Base-by-base conservation (phyloP, 495 filamentous ascomycete species). In the Podospora anserina region DNA sequence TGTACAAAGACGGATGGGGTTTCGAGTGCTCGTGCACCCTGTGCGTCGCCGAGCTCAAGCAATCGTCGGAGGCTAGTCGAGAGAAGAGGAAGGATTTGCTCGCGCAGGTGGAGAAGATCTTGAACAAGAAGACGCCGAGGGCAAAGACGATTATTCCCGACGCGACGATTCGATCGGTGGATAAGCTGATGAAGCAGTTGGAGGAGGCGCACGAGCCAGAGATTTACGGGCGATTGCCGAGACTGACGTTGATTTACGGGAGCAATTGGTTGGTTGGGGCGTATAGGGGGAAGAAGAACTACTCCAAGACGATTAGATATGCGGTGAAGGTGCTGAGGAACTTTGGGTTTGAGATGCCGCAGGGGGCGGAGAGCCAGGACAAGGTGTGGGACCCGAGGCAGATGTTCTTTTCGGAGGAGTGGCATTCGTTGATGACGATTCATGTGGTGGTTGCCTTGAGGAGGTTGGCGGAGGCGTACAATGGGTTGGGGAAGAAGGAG, bases 1-100 rank as follows among this genome's bases (percentile, higher is more conserved):
- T 70, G 62, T 78, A 73, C 64, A 68, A 78, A 15, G 59, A 74
- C 0, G 73, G 78, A 9, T 87, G 83, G 81, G 83, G 80, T 0
- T 87, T 88, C 69, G 66, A 77, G 53, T 88, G 85, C 69, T 66
- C 65, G 15, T 87, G 85, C 64, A 23, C 58, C 16, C 67, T 85
- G 18, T 88, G 86, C 64, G 39, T 70, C 0, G 71, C 77, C 9
- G 72, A 78, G 59, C 67, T 69, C 18, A 44, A 56, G 15, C 39
- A 49, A 49, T 71, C 68, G 19, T 39, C 68, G 1, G 69, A 70
- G 1, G 66, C 66, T 0, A 68, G 18, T 19, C 64, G 72, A 20
- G 69, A 71, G 13, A 72, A 71, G 63, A 63, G 78, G 5, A 72
- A 70, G 32, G 75, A 79, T 27, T 23, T 72, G 55, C 53, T 76